A percentile compares a stretch with the other conserved stretches of the same genome.
phyloP scores from a whole-genome alignment of 176 grass and related monocot genomes.

The Stipa capillata region DNA sequence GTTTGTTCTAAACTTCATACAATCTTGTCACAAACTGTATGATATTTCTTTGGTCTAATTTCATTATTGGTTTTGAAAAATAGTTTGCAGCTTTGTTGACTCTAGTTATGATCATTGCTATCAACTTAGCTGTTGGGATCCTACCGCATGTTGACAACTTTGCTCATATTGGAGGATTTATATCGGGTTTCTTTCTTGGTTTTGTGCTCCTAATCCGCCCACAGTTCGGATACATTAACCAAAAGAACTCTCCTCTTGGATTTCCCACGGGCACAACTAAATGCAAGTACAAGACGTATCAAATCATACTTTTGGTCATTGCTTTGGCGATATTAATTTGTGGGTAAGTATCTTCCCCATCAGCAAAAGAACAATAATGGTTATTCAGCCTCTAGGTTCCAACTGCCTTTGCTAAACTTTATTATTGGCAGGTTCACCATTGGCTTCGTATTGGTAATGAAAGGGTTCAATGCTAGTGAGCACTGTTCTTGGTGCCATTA shows the following conservation, averaged over 20 bases:
- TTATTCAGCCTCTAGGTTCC: background rate
- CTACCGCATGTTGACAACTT: conserved; percentile 92
- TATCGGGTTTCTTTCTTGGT: conserved; percentile 83
- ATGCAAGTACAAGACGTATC: conserved; percentile 74
- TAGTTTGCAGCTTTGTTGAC: conserved; percentile 71
- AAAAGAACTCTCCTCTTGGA: conserved; percentile 67
- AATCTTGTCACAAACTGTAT: background rate
- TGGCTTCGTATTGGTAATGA: conserved; percentile 52
- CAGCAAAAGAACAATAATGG: background rate
- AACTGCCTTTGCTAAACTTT: conserved; percentile 26
- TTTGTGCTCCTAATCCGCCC: conserved; percentile 85
- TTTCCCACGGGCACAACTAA: conserved; percentile 41
- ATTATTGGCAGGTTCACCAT: conserved; percentile 60
- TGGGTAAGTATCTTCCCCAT: conserved; percentile 37
- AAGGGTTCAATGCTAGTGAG: conserved; percentile 52
- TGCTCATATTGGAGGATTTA: conserved; percentile 90
- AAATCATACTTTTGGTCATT: conserved; percentile 59
- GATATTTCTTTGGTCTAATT: conserved; percentile 16
- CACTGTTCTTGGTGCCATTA: conserved; percentile 91
- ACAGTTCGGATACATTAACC: conserved; percentile 69
- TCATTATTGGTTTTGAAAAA: conserved; percentile 5
- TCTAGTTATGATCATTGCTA: conserved; percentile 59
- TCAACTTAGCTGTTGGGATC: conserved; percentile 85
- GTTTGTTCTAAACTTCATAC: conserved; percentile 10
- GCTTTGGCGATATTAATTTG: conserved; percentile 39